Evolutionary conservation across 495 filamentous ascomycete genomes (phyloP), one percentile per base, ranked within the genome.

Genomic region (Penicillium pulvis): DNA sequence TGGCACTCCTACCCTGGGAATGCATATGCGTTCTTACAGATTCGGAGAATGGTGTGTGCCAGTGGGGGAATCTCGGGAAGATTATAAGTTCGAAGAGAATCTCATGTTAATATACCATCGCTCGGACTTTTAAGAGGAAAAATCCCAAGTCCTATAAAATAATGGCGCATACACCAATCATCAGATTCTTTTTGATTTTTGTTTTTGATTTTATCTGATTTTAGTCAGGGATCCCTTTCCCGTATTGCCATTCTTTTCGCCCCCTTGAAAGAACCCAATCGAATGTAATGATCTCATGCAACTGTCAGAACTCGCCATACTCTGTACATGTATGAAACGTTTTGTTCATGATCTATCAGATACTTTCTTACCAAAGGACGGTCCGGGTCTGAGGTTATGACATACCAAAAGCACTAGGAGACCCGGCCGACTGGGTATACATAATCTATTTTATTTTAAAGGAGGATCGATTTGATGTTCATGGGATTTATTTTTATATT

Each of bases 241-340:
- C 16, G 39, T 41, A 41, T 36, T 23, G 20, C 20, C 35, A 3
- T 41, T 41, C 39, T 36, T 36, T 41, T 41, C 39, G 39, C 39
- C 39, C 39, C 39, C 39, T 41, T 41, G 39, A 17, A 41, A 41
- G 39, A 41, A 41, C 16, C 39, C 16, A 41, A 41, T 41, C 39
- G 39, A 41, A 41, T 41, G 0, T 4, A 41, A 62, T 62, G 60
- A 62, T 57, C 57, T 62, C 60, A 62, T 62, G 53, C 35, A 57
- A 42, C 53, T 56, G 53, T 60, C 41, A 60, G 28, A 28, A 28
- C 28, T 23, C 28, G 28, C 28, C 28, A 28, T 28, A 7, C 28
- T 28, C 28, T 23, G 20, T 23, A 23, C 20, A 23, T 23, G 20
- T 23, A 28, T 28, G 28, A 28, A 28, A 28, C 28, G 28, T 28